Evolutionary conservation across 2,329 filamentous ascomycete genomes (phyloP), one percentile per base, ranked within the genome.

Genomic region (Ophiocordyceps australis): DNA sequence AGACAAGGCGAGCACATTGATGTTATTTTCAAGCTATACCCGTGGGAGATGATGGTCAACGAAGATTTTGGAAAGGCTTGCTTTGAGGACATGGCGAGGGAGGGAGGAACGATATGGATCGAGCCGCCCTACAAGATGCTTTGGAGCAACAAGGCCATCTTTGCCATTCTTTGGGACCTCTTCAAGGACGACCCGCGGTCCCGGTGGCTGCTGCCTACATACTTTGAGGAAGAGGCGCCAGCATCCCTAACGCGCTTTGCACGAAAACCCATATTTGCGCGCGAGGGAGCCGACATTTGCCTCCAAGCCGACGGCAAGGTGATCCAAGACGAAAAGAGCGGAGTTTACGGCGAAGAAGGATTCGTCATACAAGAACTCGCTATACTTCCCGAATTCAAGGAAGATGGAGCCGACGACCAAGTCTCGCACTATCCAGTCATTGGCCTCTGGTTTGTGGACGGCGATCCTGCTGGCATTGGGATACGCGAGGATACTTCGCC

Each of bases 101-200:
- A 23, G 2, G 27, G 21, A 11, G 28, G 28, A 5, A 30, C 28
- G 9, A n/a, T 30, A 8, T 30, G 28, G 28, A 30, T 30, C 25
- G 25, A 30, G 11, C 18, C 24, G 9, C 28, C 28, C 6, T 30
- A 30, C 21, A 30, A 30, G 24, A 30, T 30, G 28, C 24, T 30
- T 4, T 30, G 28, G 24, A 27, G 28, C 24, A 30, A 30, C 16
- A 30, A 30, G 14, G 25, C 28, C 9, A 18, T 30, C 6, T 30
- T 27, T 20, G 28, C 28, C 9, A 14, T 30, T 5, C 24, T 30
- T 3, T 30, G 28, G 24, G 10, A 27, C 7, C 24, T 30, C 7
- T 30, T 30, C 17, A 21, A 30, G 24, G 16, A 27, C 21, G 28
- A 30, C 14, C 24, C 28, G 6, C 28, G 28, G 5, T 23, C 24